These are phyloP conservation scores for Helenozyma rhizophorensis DNA, from an alignment of 805 yeast genomes.

Conservation along the genomic window DNA sequence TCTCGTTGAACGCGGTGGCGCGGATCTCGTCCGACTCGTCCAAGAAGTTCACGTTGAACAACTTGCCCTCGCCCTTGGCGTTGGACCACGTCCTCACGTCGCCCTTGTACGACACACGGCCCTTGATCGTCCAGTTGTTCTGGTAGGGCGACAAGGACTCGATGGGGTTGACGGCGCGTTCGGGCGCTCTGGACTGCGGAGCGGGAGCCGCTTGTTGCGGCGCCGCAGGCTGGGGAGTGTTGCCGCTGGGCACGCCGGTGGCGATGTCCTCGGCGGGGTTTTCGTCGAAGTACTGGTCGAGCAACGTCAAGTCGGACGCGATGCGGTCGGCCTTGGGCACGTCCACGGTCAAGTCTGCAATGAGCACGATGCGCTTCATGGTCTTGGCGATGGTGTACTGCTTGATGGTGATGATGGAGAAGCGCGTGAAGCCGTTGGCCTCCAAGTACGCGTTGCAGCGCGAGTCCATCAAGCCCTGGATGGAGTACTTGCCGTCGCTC, in stretches of 20 bases:
- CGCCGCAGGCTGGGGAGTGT: slow-evolving; percentile 7
- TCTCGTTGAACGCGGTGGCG: slow-evolving; percentile 90
- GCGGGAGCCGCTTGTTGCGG: slow-evolving; percentile 16
- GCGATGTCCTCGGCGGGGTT: slow-evolving; percentile 53
- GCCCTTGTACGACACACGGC: slow-evolving; percentile 83
- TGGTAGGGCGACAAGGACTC: slow-evolving; percentile 91
- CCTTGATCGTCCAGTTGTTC: slow-evolving; percentile 88
- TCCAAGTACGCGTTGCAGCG: slow-evolving; percentile 39
- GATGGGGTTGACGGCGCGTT: slow-evolving; percentile 53
- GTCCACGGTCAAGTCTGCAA: slow-evolving; percentile 43
- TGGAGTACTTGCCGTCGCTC: slow-evolving; percentile 34
- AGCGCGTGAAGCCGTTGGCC: slow-evolving; percentile 42
- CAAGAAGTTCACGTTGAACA: slow-evolving; percentile 80
- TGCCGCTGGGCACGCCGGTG: slow-evolving; percentile 7
- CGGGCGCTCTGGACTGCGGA: slow-evolving; percentile 1
- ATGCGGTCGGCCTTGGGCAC: slow-evolving; percentile 33
- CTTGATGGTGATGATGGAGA: slow-evolving; percentile 37
- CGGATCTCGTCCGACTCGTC: slow-evolving; percentile 96
- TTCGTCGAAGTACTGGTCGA: slow-evolving; percentile 55
- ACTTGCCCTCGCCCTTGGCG: slow-evolving; percentile 81
- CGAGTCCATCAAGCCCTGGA: slow-evolving; percentile 37
- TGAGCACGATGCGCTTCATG: slow-evolving; percentile 44
- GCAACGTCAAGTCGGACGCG: slow-evolving; percentile 31
- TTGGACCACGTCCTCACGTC: slow-evolving; percentile 87
- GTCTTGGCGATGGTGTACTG: slow-evolving; percentile 44